Evolutionary conservation across 306 rosid genomes (phyloP).

Genomic region (Fragaria vesca): DNA sequence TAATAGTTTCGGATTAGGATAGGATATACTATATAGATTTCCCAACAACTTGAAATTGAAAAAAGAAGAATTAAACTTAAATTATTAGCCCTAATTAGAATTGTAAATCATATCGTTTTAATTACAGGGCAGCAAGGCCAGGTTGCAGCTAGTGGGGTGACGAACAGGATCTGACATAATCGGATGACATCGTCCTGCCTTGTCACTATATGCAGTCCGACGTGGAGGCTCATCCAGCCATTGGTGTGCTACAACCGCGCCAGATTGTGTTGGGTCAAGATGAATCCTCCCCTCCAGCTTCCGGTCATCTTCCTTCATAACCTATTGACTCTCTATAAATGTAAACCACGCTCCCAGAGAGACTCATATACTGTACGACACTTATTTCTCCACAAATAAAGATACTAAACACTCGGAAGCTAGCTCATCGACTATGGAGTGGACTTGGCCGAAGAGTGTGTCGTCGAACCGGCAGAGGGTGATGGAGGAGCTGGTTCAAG

Average conservation of each 20-base stretch:
- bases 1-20: background rate
- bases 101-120: no score
- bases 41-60: background rate
- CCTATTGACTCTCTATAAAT: background rate
- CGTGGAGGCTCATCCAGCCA: background rate
- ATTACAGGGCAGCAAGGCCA: background rate
- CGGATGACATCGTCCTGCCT: background rate
- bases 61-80: background rate
- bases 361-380: background rate
- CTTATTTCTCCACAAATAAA: background rate
- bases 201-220: background rate
- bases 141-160: background rate
- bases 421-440: constrained; percentile 5
- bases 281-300: background rate
- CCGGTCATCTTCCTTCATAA: constrained; percentile 3
- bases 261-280: background rate
- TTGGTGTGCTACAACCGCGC: background rate
- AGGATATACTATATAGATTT: background rate
- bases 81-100: background rate
- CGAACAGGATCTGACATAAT: background rate
- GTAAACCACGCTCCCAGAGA: background rate
- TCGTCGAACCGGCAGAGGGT: constrained; percentile 13
- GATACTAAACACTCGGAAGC: background rate
- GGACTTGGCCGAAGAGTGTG: constrained; percentile 14
- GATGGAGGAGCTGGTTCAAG: constrained; percentile 40